phyloP scores from a whole-genome alignment of 2,329 filamentous ascomycete genomes.

The Ascochyta rabiei region DNA sequence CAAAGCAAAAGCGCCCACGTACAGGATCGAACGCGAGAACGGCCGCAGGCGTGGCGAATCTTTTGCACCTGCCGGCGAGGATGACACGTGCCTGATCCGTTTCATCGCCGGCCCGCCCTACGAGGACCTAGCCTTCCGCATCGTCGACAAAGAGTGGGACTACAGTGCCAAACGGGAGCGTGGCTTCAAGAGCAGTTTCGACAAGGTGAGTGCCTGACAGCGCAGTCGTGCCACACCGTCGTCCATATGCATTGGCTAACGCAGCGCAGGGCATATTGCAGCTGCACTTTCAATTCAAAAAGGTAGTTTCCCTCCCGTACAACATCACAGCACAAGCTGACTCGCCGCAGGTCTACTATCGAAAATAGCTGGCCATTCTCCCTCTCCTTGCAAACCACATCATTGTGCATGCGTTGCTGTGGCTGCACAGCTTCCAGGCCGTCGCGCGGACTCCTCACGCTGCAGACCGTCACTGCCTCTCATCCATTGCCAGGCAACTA shows the following conservation, averaged over 20 bases:
- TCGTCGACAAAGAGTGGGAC: constrained; percentile 99
- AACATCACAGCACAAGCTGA: constrained; percentile 24
- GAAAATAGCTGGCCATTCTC: constrained; percentile 43
- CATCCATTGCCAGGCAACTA: constrained; percentile 3
- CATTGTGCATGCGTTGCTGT: not conserved
- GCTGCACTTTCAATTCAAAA: constrained; percentile 98
- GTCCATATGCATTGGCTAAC: constrained; percentile 33
- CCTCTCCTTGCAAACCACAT: not conserved
- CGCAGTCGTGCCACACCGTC: constrained; percentile 2
- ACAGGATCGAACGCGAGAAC: constrained; percentile 92
- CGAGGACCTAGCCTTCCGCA: constrained; percentile 94
- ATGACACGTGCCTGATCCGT: constrained; percentile 94
- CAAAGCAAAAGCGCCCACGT: constrained; percentile 91
- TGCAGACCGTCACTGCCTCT: not conserved
- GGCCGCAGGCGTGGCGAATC: constrained; percentile 89
- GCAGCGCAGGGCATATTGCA: constrained; percentile 80
- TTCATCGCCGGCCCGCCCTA: constrained; percentile 96
- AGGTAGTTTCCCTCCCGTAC: constrained; percentile 62
- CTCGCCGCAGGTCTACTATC: constrained; percentile 53
- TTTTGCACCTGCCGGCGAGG: constrained; percentile 89
- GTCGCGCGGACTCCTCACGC: not conserved
- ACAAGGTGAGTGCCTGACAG: constrained; percentile 73
- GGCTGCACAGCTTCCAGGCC: not conserved
- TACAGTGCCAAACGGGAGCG: constrained; percentile 94
- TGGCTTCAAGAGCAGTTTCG: constrained; percentile 95